Percentiles rank a stretch among this genome's conserved stretches.
Conservation (phyloP, 805 yeast species). For the Sugiyamaella marilandica region DNA sequence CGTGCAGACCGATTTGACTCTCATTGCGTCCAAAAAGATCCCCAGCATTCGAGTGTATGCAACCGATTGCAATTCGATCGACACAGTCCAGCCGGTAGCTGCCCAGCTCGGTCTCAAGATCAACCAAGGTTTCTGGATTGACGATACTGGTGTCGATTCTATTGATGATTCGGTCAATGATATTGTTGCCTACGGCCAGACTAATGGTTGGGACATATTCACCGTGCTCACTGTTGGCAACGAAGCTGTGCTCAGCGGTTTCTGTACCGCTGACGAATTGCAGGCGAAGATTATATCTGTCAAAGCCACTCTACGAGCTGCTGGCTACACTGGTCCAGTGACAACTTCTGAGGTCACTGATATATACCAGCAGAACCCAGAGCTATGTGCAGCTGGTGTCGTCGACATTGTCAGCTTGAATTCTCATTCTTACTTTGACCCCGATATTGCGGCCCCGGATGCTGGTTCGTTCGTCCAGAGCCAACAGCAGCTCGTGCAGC, state of each 20-base stretch:
- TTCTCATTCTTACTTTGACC: slow-evolving; percentile 78
- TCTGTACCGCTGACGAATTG: slow-evolving; percentile 56
- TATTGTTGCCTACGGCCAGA: slow-evolving; percentile 48
- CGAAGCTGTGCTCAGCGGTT: slow-evolving; percentile 72
- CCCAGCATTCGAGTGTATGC: slow-evolving; percentile 72
- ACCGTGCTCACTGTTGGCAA: slow-evolving; percentile 80
- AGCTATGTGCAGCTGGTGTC: slow-evolving; percentile 59
- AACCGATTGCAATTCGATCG: slow-evolving; percentile 72
- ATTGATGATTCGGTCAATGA: slow-evolving; percentile 55
- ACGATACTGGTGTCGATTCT: slow-evolving; percentile 58
- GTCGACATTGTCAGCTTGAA: slow-evolving; percentile 84
- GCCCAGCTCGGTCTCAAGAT: slow-evolving; percentile 57
- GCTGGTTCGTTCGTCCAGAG: slow-evolving; percentile 69
- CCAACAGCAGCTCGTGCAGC: slow-evolving; percentile 53
- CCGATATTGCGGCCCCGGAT: slow-evolving; percentile 51
- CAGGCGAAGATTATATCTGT: slow-evolving; percentile 60
- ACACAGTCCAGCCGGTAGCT: slow-evolving; percentile 61
- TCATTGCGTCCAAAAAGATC: slow-evolving; percentile 59
- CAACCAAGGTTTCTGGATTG: slow-evolving; percentile 86
- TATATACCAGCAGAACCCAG: slow-evolving; percentile 56
- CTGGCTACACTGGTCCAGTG: slow-evolving; percentile 72
- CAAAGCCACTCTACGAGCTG: slow-evolving; percentile 49
- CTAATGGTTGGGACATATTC: slow-evolving; percentile 67
- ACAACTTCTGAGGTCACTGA: slow-evolving; percentile 93
- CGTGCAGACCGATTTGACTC: slow-evolving; percentile 54